Conservation (phyloP, 768 basidiomycete genomes). For the Tylopilus plumbeoviolaceoides region DNA sequence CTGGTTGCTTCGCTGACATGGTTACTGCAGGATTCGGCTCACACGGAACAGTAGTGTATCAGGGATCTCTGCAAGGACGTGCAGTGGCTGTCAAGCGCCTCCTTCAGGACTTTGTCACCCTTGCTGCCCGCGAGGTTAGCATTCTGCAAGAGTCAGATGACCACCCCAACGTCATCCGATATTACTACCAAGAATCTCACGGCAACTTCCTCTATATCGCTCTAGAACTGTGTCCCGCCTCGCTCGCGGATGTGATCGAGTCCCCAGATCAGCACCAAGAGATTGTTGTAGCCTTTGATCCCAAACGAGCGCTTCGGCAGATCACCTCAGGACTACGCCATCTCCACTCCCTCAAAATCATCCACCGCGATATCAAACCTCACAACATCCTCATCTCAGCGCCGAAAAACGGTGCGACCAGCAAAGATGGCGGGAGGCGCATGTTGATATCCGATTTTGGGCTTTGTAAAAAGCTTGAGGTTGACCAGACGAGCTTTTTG, state of each 20-base stretch:
- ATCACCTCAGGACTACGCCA: slow-evolving; percentile 86
- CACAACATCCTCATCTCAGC: slow-evolving; percentile 92
- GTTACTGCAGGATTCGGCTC: slow-evolving; percentile 76
- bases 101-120: slow-evolving; percentile 90
- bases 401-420: slow-evolving; percentile 49
- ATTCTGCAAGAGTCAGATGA: slow-evolving; percentile 96
- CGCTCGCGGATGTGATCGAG: slow-evolving; percentile 84
- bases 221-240: slow-evolving; percentile 89
- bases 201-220: slow-evolving; percentile 97
- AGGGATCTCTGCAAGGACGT: slow-evolving; percentile 93
- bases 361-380: slow-evolving; percentile 98
- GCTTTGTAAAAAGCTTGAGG: slow-evolving; percentile 89
- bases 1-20: not conserved
- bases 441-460: slow-evolving; percentile 98
- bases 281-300: slow-evolving; percentile 72
- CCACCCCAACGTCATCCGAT: slow-evolving; percentile 97
- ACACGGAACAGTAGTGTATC: slow-evolving; percentile 93
- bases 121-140: slow-evolving; percentile 90
- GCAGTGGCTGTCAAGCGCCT: slow-evolving; percentile 98
- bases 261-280: slow-evolving; percentile 75
- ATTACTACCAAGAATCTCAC: slow-evolving; percentile 95
- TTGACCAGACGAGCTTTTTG: slow-evolving; percentile 94
- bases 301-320: slow-evolving; percentile 84
- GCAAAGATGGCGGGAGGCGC: slow-evolving; percentile 48
- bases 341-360: slow-evolving; percentile 88